A percentile compares a stretch with the other conserved stretches of the same genome.
Evolutionary conservation across 371 early-diverging fungal genomes (phyloP).

Genomic region (Lichtheimia ornata): DNA sequence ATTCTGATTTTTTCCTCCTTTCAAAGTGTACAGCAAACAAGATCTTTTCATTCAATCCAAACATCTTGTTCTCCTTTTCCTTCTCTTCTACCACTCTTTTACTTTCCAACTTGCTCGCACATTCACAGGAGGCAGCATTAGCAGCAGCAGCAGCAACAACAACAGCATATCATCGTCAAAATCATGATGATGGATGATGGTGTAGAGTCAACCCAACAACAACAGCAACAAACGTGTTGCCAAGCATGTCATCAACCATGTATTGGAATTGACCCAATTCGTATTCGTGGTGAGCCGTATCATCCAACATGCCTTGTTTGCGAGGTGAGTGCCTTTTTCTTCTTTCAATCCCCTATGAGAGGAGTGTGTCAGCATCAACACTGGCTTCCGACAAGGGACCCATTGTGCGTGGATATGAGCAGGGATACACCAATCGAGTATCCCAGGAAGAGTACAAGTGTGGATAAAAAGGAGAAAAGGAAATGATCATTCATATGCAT

Average conservation of each 20-base stretch:
- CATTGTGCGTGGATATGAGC: background rate
- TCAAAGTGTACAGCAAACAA: too few species aligned
- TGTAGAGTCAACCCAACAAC: conserved; percentile 5
- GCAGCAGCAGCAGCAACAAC: background rate
- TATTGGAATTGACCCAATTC: conserved; percentile 9
- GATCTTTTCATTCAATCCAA: background rate
- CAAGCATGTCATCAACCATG: conserved; percentile 11
- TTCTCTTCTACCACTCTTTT: background rate
- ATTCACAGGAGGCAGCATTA: background rate
- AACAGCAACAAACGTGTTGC: background rate
- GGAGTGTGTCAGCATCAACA: background rate
- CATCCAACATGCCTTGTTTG: conserved; percentile 17
- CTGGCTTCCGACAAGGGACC: background rate
- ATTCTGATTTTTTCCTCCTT: too few species aligned
- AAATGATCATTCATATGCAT: too few species aligned
- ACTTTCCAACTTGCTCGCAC: background rate
- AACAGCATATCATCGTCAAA: background rate
- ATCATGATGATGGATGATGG: conserved; percentile 1
- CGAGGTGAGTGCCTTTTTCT: conserved; percentile 13
- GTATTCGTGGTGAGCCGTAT: conserved; percentile 8
- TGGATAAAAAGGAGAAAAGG: too few species aligned
- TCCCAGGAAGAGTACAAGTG: too few species aligned
- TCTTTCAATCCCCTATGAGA: background rate
- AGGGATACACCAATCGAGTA: background rate
- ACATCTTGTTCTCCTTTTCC: background rate